Base-by-base conservation (phyloP, 345 rosid genomes). In the Alliaria petiolata region DNA sequence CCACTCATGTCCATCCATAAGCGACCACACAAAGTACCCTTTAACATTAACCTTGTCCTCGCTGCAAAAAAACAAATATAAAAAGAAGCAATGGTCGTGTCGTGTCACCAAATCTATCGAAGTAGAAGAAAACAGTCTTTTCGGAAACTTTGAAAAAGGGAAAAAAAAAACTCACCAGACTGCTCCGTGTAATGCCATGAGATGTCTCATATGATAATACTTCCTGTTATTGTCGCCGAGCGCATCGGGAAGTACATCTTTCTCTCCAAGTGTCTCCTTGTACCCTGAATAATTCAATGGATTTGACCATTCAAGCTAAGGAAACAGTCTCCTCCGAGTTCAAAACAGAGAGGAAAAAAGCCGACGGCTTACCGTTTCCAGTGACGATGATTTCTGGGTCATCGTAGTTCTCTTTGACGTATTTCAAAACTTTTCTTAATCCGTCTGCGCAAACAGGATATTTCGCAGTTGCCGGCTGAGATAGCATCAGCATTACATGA, bases 161-260 rank as follows among this genome's bases (percentile, higher is more conserved):
- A 16, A 40, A 45, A 15, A 46, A 7, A 1, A 11, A 12, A 17
- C 74, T 62, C 9, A 76, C 79, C 79, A 76, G 42, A 76, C 62
- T 16, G 79, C 76, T 63, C 76, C 79, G 0, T 69, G 79, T 69
- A 76, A 63, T 5, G 71, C 54, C 79, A 76, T 69, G 47, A 76
- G 71, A 70, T 76, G 79, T 30, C 79, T 76, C 79, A 76, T 76
- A 56, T 76, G 79, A 31, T 47, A 76, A 70, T 63, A 76, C 65
- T 76, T 76, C 38, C 79, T 63, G 50, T 76, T 76, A 42, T 8
- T 69, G 20, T 76, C 79, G 26, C 42, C 70, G 11, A 70, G 70
- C 0, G 70, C 76, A n/a, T 28, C 76, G 0, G 79, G 75, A 39
- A 76, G 75, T 49, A 16, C 71, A 76, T 76, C 80, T 57, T 76